Base-by-base conservation (phyloP, 2,329 filamentous ascomycete species). In the Claviceps arundinis region DNA sequence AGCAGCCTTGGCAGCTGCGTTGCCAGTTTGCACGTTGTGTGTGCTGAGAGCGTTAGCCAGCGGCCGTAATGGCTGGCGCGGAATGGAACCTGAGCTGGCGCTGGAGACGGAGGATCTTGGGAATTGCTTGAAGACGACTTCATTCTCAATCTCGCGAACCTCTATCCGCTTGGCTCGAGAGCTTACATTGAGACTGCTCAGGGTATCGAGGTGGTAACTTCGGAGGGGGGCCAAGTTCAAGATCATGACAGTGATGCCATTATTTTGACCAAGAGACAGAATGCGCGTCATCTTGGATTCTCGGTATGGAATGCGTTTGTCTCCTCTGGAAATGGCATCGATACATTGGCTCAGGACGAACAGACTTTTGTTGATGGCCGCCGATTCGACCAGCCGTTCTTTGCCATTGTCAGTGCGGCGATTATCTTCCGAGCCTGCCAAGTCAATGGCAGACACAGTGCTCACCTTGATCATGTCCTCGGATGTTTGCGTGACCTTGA, bases 271-370 rank as follows among this genome's bases (percentile, higher is more conserved):
- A 8, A 97, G 71, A 0, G 87, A 91, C 26, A 97, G 70, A 52
- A 97, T 96, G 47, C 91, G 80, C 1, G 93, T 97, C 91, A 97
- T 96, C 73, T 97, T 96, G 51, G 87, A 93, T 65, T 96, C 91
- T 52, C 91, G 79, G 66, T 95, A 97, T 0, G 93, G 91, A 61
- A 97, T 91, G 37, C 91, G 81, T 60, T 76, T 79, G 64, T 84
- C 81, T 37, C 80, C 80, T 24, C 80, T 73, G 1, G 85, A 87
- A 64, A 97, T 97, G 52, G 91, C 91, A 64, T 97, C 91, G 50
- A 97, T 91, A 61, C 91, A 97, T 65, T 95, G 89, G 44, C 89
- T 91, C 48, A 97, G 72, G 17, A 96, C 90, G 62, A 97, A 97
- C 6, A 97, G 75, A 57, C 88, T 94, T 72, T 96, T 97, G 76